A percentile compares a stretch with the other conserved stretches of the same genome.
Conservation (phyloP, 176 grass and related monocot species). For the Ensete glaucum region DNA sequence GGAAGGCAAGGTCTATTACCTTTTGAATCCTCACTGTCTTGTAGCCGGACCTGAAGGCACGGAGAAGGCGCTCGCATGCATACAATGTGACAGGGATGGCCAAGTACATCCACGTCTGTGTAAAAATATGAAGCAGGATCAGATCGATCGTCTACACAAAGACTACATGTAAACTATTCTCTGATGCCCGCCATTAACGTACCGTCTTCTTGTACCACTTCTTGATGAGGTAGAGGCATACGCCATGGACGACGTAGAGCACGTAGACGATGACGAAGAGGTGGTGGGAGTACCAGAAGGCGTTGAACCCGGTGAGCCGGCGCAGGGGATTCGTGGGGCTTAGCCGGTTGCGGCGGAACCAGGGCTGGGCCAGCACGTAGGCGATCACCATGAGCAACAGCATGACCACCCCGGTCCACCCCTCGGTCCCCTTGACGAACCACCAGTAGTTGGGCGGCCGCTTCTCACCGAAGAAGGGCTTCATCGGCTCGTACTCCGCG, state of each 20-base stretch:
- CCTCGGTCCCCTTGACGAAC: conserved; percentile 75
- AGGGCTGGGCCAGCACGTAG: conserved; percentile 68
- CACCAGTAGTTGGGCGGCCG: conserved; percentile 77
- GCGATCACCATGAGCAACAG: conserved; percentile 68
- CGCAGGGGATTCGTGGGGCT: conserved; percentile 40
- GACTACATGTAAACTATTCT: too few relatives aligned
- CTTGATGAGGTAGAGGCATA: conserved; percentile 75
- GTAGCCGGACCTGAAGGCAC: conserved; percentile 62
- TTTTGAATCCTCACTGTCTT: conserved; percentile 69
- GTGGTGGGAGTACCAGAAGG: conserved; percentile 97
- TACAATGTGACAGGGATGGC: conserved; percentile 55
- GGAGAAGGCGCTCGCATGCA: conserved; percentile 58
- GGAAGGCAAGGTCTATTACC: conserved; percentile 10
- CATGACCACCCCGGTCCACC: conserved; percentile 63
- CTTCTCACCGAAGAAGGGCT: conserved; percentile 55
- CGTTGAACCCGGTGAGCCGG: conserved; percentile 68
- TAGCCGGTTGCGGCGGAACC: conserved; percentile 61
- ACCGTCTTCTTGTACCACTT: conserved; percentile 84
- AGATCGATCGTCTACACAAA: too few relatives aligned
- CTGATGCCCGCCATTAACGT: neutral
- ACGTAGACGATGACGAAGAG: conserved; percentile 80
- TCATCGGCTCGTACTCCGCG: conserved; percentile 57
- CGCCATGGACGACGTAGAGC: conserved; percentile 54
- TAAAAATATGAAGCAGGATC: neutral
- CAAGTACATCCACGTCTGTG: conserved; percentile 97